These are phyloP conservation scores for Fusarium torulosum DNA, from an alignment of 2,329 filamentous ascomycete genomes.

Conservation along the genomic window DNA sequence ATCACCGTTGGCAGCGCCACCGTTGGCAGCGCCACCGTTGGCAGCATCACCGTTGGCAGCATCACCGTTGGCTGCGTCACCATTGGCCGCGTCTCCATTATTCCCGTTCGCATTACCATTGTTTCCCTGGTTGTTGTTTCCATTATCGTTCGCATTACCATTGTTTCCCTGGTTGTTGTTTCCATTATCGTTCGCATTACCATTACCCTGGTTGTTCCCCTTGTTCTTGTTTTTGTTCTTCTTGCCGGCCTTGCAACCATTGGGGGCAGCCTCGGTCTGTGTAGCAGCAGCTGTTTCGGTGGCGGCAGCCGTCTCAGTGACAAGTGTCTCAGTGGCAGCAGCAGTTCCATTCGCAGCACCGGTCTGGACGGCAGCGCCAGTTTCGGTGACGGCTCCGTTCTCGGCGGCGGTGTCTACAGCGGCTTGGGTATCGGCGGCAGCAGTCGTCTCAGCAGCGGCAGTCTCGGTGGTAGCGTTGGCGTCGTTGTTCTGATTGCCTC, in stretches of 20 bases:
- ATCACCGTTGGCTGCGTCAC: neutral
- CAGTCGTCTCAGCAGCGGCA: neutral
- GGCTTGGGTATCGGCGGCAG: neutral
- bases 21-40: neutral
- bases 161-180: neutral
- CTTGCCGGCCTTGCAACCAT: neutral
- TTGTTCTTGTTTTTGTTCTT: neutral
- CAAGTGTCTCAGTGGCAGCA: neutral
- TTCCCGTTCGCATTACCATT: neutral
- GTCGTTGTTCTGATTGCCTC: neutral
- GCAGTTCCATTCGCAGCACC: neutral
- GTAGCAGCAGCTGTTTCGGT: neutral
- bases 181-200: neutral
- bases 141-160: neutral
- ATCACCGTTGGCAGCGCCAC: no score
- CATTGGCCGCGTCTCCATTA: neutral
- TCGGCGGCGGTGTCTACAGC: neutral
- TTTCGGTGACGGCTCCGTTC: neutral
- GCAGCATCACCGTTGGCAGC: neutral
- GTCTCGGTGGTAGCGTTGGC: neutral
- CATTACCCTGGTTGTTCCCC: neutral
- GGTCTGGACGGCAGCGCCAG: neutral
- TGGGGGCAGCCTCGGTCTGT: neutral
- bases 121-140: neutral
- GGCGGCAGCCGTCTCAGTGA: neutral